Conservation (phyloP, 148 eudicot genomes). For the Chenopodium suecicum region DNA sequence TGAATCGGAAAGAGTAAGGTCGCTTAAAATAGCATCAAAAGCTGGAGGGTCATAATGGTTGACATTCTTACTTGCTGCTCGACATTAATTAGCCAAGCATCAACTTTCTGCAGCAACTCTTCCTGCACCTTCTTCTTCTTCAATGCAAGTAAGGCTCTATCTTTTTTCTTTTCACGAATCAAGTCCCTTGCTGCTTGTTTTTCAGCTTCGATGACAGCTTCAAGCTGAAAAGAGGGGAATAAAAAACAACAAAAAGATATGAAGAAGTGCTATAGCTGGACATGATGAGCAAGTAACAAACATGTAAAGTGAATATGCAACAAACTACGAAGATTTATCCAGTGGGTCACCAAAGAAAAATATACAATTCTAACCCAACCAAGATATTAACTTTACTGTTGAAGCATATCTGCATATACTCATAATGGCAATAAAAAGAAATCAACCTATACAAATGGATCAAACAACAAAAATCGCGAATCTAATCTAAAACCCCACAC, state of each 20-base stretch:
- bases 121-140: slow-evolving; percentile 97
- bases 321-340: neutral
- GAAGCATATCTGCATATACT: neutral
- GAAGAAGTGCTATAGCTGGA: neutral
- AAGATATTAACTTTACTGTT: neutral
- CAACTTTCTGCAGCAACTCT: slow-evolving; percentile 90
- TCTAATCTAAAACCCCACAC: neutral
- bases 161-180: slow-evolving; percentile 94
- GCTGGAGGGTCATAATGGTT: neutral
- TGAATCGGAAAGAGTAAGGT: neutral
- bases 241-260: neutral
- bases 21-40: neutral
- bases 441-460: neutral
- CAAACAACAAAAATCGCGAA: neutral
- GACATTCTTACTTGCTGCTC: slow-evolving; percentile 72
- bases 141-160: slow-evolving; percentile 87
- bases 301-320: neutral
- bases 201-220: slow-evolving; percentile 92
- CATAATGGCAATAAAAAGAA: neutral
- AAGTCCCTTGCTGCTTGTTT: slow-evolving; percentile 94
- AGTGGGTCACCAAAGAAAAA: neutral
- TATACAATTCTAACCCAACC: neutral
- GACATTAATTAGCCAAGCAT: slow-evolving; percentile 92
- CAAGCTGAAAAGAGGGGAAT: slow-evolving; percentile 58
- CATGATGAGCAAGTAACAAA: neutral